Evolutionary conservation across 345 rosid genomes (phyloP).

Genomic region (Eucalyptus decipiens): DNA sequence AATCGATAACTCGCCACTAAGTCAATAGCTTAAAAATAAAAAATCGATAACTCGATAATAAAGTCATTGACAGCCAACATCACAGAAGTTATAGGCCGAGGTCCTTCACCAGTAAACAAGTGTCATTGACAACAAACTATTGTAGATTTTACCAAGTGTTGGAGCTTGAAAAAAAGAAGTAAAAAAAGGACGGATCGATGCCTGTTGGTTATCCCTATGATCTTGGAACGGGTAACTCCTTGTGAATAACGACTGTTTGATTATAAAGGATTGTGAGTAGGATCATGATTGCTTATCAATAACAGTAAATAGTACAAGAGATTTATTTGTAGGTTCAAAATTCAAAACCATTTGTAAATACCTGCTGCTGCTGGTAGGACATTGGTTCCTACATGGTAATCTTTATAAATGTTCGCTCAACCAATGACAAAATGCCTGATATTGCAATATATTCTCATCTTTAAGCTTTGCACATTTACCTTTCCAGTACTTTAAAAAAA

Average conservation of each 20-base stretch:
- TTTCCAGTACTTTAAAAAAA: background rate
- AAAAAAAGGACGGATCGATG: background rate
- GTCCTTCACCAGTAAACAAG: background rate
- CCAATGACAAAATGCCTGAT: background rate
- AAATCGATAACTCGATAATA: background rate
- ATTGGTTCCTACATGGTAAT: background rate
- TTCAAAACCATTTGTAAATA: background rate
- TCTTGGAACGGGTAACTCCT: background rate
- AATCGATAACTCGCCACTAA: background rate
- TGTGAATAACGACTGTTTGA: background rate
- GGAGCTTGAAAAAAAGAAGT: no score
- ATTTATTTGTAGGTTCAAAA: background rate
- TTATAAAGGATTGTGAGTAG: background rate
- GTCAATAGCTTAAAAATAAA: no score
- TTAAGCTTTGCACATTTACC: background rate
- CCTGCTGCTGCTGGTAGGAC: background rate
- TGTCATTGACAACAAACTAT: background rate
- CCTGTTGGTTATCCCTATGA: background rate
- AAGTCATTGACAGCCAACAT: background rate
- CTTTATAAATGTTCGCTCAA: background rate
- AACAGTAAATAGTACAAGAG: background rate
- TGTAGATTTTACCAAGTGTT: background rate
- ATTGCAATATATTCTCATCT: background rate
- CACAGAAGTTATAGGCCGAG: background rate
- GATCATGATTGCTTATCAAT: background rate